Base-by-base conservation (phyloP, 768 basidiomycete genomes). In the Dictyophora rubrovolvata region DNA sequence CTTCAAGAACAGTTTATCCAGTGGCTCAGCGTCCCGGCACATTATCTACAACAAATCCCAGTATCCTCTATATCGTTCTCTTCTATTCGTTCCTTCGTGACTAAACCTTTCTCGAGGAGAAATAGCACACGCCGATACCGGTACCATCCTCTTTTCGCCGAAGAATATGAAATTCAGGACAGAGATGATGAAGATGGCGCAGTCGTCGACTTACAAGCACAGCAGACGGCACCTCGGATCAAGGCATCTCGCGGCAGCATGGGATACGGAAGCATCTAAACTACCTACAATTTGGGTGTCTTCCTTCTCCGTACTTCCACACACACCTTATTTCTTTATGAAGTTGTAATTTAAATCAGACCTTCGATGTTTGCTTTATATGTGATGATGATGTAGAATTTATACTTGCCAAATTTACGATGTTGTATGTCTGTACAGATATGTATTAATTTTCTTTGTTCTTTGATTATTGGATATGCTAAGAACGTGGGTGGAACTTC, bases 121-220 rank as follows among this genome's bases (percentile, higher is more conserved):
- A 42, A 18, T 20, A 12, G 28, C 18, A 4, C 50, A 20, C 50
- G 28, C 3, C 42, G 10, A 9, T 42, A 42, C 11, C 50, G 22
- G 9, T 57, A 57, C 23, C 23, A 57, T 23, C 46, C 56, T 9
- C 33, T 48, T 17, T 22, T 35, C 48, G 56, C 48, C 20, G 56
- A 57, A 28, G 56, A 57, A 35, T 57, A 57, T 18, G 56, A 57
- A 37, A 57, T 57, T 48, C 56, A 50, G 33, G 48, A 50, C 28
- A 33, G 23, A 22, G 56, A 57, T 11, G 12, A 28, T 23, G 53
- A 10, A 20, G 48, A 57, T 36, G 56, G 22, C 21, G 47, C 10
- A 20, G 47, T 57, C 10, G 47, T 57, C 10, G 56, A 57, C n/a
- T 49, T 57, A 16, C 56, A 57, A 35, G 16, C 47, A 21, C 56